A percentile compares a stretch with the other conserved stretches of the same genome.
Evolutionary conservation across 2,329 filamentous ascomycete genomes (phyloP).

Genomic region (Cladosporium austrohemisphaericum): DNA sequence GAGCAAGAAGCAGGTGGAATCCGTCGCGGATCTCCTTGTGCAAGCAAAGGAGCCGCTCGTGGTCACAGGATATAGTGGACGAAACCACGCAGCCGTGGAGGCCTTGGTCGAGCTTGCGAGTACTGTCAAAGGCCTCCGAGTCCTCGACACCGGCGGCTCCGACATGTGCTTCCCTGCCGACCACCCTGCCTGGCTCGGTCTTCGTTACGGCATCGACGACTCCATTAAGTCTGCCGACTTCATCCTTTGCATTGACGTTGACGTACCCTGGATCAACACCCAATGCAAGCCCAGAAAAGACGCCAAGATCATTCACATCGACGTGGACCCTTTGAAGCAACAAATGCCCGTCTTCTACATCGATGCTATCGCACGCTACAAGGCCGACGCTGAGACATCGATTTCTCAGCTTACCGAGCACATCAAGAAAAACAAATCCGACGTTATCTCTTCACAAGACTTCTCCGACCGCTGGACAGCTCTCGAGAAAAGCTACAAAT

Average conservation of each 20-base stretch:
- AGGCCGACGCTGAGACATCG: conserved; percentile 51
- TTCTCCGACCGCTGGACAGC: conserved; percentile 47
- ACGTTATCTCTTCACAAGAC: conserved; percentile 32
- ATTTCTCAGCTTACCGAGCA: conserved; percentile 52
- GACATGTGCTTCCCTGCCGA: conserved; percentile 78
- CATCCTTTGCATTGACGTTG: conserved; percentile 81
- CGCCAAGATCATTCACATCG: conserved; percentile 62
- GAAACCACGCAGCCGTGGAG: conserved; percentile 60
- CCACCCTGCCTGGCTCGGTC: conserved; percentile 57
- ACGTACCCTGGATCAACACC: conserved; percentile 91
- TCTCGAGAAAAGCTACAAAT: conserved; percentile 56
- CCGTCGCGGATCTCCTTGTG: conserved; percentile 61
- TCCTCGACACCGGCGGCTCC: conserved; percentile 72
- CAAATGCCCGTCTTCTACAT: conserved; percentile 59
- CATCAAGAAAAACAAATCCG: conserved; percentile 49
- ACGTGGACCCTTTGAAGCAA: conserved; percentile 64
- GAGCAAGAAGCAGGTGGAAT: conserved; percentile 50
- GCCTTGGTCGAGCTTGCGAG: conserved; percentile 66
- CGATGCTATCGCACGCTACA: conserved; percentile 50
- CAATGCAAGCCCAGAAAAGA: conserved; percentile 56
- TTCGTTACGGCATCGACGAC: conserved; percentile 71
- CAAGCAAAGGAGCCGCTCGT: conserved; percentile 64
- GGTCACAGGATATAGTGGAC: conserved; percentile 67
- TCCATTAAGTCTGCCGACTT: conserved; percentile 73
- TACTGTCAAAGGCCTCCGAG: conserved; percentile 63